A percentile compares a stretch with the other conserved stretches of the same genome.
Conservation (phyloP, 768 basidiomycete genomes). For the Cubamyces lactineus region DNA sequence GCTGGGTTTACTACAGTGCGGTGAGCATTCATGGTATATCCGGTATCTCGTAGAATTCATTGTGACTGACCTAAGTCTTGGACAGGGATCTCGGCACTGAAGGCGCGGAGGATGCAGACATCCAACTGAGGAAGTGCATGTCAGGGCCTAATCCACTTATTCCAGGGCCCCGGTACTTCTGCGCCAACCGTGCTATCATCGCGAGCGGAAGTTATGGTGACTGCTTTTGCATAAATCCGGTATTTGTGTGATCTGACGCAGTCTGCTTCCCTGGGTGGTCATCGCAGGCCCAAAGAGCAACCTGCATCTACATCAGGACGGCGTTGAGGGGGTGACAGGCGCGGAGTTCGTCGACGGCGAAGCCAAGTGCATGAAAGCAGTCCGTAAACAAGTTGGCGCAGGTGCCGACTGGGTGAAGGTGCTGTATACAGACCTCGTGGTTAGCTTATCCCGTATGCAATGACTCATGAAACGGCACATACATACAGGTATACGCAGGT, state of each 20-base stretch:
- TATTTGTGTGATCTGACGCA: not conserved
- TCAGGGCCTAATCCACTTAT: slow-evolving; percentile 43
- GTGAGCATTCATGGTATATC: slow-evolving; percentile 33
- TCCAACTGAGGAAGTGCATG: slow-evolving; percentile 55
- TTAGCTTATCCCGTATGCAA: too few relatives aligned
- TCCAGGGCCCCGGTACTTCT: slow-evolving; percentile 67
- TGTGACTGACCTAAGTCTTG: slow-evolving; percentile 33
- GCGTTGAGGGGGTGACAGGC: slow-evolving; percentile 58
- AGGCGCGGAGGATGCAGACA: slow-evolving; percentile 64
- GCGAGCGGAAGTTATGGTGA: slow-evolving; percentile 63
- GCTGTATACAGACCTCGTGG: not conserved
- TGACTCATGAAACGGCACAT: too few relatives aligned
- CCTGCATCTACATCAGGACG: slow-evolving; percentile 49
- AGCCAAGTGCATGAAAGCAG: slow-evolving; percentile 56
- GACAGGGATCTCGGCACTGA: slow-evolving; percentile 59
- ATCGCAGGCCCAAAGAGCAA: slow-evolving; percentile 55
- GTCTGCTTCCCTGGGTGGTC: not conserved
- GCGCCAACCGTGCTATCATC: slow-evolving; percentile 60
- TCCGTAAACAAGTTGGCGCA: slow-evolving; percentile 62
- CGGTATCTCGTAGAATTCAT: not conserved
- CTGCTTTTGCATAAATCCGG: slow-evolving; percentile 2
- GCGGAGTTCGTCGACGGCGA: slow-evolving; percentile 63
- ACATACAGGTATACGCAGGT: slow-evolving; percentile 55
- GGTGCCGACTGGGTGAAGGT: slow-evolving; percentile 75
- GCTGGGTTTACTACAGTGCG: slow-evolving; percentile 67